Base-by-base conservation (phyloP, 2,329 filamentous ascomycete species). In the Trichophyton simii region DNA sequence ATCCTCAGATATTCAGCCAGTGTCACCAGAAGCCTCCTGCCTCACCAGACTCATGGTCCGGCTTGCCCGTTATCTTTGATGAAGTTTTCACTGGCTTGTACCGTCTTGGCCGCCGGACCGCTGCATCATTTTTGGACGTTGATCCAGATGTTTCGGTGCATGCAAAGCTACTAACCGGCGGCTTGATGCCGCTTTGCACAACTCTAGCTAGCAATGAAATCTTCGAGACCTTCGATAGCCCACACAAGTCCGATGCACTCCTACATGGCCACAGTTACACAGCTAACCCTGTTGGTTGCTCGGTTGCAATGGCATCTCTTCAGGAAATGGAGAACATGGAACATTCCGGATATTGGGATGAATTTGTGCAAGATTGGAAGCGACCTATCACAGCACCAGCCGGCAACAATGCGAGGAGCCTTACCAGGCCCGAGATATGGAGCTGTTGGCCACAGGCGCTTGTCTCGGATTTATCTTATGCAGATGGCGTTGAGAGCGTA, bases 61-160 rank as follows among this genome's bases (percentile, higher is more conserved):
- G 89, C 1, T 80, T 95, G 3, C 89, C 90, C 0, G 76, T 95
- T 44, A 79, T 95, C 66, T 89, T 90, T 65, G 89, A 95, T 69
- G 90, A 95, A 70, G 89, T 95, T 41, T 95, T 95, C 73, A 92
- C 89, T 0, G 89, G 89, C 1, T 77, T 95, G 3, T 91, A 91
- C 71, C 87, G 90, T 11, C 83, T 95, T 0, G 89, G 90, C 1
- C 82, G 85, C 44, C 84, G 86, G 69, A 85, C 82, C 0, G 80
- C 88, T 0, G 83, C 87, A 0, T 85, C 85, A 0, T 88, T 92
- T 71, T 80, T 95, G 2, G 77, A 78, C 3, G 75, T 83, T 0
- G 73, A 88, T 36, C 82, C 89, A 0, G 89, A 95, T 67, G 86
- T 95, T 55, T 85, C 85, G 0, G 87, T 91, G 0, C 87, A 95